phyloP scores from a whole-genome alignment of 2,329 filamentous ascomycete species.

The Cordyceps cicadae region DNA sequence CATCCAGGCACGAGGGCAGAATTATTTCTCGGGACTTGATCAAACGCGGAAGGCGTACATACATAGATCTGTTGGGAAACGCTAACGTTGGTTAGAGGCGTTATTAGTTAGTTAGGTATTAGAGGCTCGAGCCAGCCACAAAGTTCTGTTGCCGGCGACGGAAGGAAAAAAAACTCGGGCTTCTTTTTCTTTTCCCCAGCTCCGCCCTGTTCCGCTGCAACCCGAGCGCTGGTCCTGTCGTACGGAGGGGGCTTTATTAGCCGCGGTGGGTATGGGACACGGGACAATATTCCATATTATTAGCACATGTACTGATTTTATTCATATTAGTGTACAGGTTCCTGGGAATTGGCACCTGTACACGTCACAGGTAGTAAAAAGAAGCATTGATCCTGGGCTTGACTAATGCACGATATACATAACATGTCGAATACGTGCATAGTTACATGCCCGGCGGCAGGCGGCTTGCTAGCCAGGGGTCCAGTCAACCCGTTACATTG shows the following conservation, averaged over 20 bases:
- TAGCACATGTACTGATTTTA: neutral
- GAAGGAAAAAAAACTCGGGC: neutral
- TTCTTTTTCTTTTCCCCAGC: neutral
- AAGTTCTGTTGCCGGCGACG: neutral
- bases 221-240: neutral
- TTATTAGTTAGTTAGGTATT: no score
- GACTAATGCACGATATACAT: no score
- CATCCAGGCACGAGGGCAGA: neutral
- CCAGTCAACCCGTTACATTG: no score
- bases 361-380: no score
- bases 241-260: neutral
- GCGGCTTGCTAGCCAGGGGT: no score
- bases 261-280: neutral
- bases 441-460: no score
- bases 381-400: no score
- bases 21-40: no score
- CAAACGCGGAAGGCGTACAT: neutral
- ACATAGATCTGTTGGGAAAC: conserved; percentile 4
- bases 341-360: neutral
- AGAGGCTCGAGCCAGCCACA: neutral
- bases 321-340: neutral
- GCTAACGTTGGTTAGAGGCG: neutral
- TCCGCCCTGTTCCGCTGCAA: conserved; percentile 7
- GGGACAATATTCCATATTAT: no score
- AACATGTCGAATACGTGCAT: no score